phyloP scores from a whole-genome alignment of 352 stramenopile species.

The Globisporangium radiosum region DNA sequence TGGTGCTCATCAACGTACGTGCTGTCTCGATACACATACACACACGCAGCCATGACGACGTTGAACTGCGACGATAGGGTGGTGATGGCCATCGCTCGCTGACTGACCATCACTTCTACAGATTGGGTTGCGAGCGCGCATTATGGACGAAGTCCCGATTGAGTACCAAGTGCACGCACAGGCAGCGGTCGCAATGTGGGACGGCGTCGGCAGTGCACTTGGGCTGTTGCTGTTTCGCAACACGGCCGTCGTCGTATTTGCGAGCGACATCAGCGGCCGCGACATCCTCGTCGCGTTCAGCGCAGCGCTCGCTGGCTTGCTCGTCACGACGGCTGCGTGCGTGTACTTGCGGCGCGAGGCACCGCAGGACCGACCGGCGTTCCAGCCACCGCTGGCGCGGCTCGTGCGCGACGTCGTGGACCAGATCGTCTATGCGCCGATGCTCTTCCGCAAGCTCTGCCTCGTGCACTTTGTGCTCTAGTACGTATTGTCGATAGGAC shows the following conservation, averaged over 20 bases:
- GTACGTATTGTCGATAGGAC: slow-evolving; percentile 14
- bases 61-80: no score
- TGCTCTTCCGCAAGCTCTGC: slow-evolving; percentile 60
- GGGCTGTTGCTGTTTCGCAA: slow-evolving; percentile 61
- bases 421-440: slow-evolving; percentile 56
- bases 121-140: slow-evolving; percentile 57
- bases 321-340: slow-evolving; percentile 40
- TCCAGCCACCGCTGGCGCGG: slow-evolving; percentile 43
- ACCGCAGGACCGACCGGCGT: slow-evolving; percentile 44
- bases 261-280: slow-evolving; percentile 52
- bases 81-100: no score
- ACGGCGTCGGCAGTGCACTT: slow-evolving; percentile 48
- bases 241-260: slow-evolving; percentile 63
- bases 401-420: slow-evolving; percentile 52
- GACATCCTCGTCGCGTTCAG: slow-evolving; percentile 67
- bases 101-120: slow-evolving; percentile 5
- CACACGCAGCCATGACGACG: no score
- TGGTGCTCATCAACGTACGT: slow-evolving; percentile 54
- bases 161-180: slow-evolving; percentile 78
- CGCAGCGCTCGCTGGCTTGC: slow-evolving; percentile 36
- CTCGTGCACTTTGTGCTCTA: slow-evolving; percentile 68
- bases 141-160: slow-evolving; percentile 73
- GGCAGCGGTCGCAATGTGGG: slow-evolving; percentile 59
- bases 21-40: not conserved
- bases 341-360: slow-evolving; percentile 57